Conservation (phyloP, 345 rosid genomes). For the Excoecaria cochinchinensis region DNA sequence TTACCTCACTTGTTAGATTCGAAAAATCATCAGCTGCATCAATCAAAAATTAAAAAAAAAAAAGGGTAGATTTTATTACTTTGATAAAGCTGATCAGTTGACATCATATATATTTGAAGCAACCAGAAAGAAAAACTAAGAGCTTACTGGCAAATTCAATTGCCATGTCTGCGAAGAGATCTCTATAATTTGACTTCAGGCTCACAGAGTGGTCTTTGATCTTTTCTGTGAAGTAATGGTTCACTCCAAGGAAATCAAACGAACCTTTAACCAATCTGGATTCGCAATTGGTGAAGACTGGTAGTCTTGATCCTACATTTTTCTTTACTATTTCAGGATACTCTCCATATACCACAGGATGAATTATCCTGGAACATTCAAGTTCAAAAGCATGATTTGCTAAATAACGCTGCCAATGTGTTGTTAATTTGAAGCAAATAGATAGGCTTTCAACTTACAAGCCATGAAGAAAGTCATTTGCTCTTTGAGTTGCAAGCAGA, state of each 20-base stretch:
- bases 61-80: background rate
- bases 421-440: background rate
- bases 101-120: background rate
- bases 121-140: background rate
- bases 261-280: slow-evolving; percentile 60
- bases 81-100: background rate
- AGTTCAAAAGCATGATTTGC: background rate
- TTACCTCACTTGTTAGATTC: background rate
- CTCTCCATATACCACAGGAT: slow-evolving; percentile 69
- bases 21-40: background rate
- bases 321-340: slow-evolving; percentile 65
- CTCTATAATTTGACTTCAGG: slow-evolving; percentile 27
- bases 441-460: slow-evolving; percentile 30
- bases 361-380: slow-evolving; percentile 1
- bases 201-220: slow-evolving; percentile 33
- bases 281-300: slow-evolving; percentile 53
- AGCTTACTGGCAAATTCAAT: slow-evolving; percentile 27
- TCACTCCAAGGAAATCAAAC: slow-evolving; percentile 55
- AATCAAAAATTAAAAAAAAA: background rate
- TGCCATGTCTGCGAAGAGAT: slow-evolving; percentile 39
- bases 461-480: slow-evolving; percentile 38
- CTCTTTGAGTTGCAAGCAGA: slow-evolving; percentile 37
- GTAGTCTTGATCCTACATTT: slow-evolving; percentile 61
- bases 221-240: slow-evolving; percentile 30
- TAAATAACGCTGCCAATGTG: background rate